A percentile compares a stretch with the other conserved stretches of the same genome.
Evolutionary conservation across 352 stramenopile species (phyloP).

Genomic region (Plasmopara viticola): DNA sequence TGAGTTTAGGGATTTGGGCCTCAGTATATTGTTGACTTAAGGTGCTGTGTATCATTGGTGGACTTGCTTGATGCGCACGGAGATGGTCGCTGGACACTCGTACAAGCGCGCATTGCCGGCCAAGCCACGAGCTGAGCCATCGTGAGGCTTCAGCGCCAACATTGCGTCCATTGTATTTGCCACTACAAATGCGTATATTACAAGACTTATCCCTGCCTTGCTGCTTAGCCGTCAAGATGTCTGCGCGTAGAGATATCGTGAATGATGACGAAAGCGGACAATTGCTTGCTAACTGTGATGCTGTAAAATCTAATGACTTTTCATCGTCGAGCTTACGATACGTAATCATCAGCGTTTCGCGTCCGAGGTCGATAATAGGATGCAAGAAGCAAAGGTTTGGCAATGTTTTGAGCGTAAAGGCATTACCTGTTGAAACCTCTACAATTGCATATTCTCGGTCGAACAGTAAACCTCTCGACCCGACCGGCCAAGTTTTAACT

Average conservation of each 20-base stretch:
- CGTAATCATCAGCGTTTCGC: slow-evolving; percentile 49
- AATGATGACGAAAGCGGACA: slow-evolving; percentile 13
- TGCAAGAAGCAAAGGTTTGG: slow-evolving; percentile 57
- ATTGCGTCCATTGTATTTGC: slow-evolving; percentile 42
- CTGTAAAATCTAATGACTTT: slow-evolving; percentile 2
- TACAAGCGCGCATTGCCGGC: slow-evolving; percentile 59
- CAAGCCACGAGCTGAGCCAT: slow-evolving; percentile 65
- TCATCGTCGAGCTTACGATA: slow-evolving; percentile 11
- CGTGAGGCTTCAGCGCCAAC: slow-evolving; percentile 42
- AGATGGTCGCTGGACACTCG: slow-evolving; percentile 45
- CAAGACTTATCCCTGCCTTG: slow-evolving; percentile 14
- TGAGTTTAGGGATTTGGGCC: slow-evolving; percentile 1
- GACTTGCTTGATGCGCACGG: slow-evolving; percentile 22
- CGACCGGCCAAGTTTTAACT: slow-evolving; percentile 53
- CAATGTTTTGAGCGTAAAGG: slow-evolving; percentile 51
- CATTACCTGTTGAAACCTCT: slow-evolving; percentile 38
- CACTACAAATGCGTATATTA: slow-evolving; percentile 48
- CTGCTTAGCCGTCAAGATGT: slow-evolving; percentile 9
- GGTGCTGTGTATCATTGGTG: slow-evolving; percentile 4
- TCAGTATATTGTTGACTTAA: not conserved
- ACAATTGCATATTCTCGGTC: slow-evolving; percentile 76
- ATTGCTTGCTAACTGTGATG: slow-evolving; percentile 5
- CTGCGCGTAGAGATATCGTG: slow-evolving; percentile 33
- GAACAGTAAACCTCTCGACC: slow-evolving; percentile 50
- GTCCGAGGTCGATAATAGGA: slow-evolving; percentile 50